Evolutionary conservation across 495 filamentous ascomycete species (phyloP), one percentile per base, ranked within the genome.

Genomic region (Podospora fimiseda): DNA sequence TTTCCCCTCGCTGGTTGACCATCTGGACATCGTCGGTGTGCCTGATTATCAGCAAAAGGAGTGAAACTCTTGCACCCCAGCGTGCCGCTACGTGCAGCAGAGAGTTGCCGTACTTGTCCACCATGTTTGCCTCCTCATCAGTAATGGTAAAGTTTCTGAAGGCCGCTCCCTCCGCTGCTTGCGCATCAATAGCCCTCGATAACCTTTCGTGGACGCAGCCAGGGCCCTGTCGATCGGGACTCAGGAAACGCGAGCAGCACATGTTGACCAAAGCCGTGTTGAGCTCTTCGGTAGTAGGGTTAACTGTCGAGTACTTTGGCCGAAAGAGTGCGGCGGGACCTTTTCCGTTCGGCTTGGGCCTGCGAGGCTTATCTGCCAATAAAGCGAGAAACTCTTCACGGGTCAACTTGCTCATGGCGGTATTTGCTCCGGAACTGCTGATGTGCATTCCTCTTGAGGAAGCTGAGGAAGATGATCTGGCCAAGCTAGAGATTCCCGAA

Each of bases 1-100:
- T 67, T 49, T 67, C 64, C 20, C 60, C 62, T 21, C 62, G 63
- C n/a, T 65, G 51, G 56, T 67, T 67, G 19, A 62, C 51, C 36
- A 56, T 44, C 37, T 61, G 60, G 3, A 65, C 43, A n/a, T 67
- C 64, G 36, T 61, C 56, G 1, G 60, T 63, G 52, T 59, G 62
- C n/a, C 58, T 48, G n/a, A 65, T 51, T 21, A 67, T 59, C 39
- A 65, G 50, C 38, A 65, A 21, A 22, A 67, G 50, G 14, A 67
- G 50, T 0, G 62, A 65, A 1, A 67, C 58, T 21, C 64, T 62
- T 16, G 64, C 64, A 27, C 64, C 64, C 64, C 64, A 67, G 8
- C 64, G 42, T 7, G 64, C 64, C 8, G 64, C 64, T 6, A 64
- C 60, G 37, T 67, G 62, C 11, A 67, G 62, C 30, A 67, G 55